Evolutionary conservation across 768 basidiomycete species (phyloP).

Genomic region (Tulasnella sp.): DNA sequence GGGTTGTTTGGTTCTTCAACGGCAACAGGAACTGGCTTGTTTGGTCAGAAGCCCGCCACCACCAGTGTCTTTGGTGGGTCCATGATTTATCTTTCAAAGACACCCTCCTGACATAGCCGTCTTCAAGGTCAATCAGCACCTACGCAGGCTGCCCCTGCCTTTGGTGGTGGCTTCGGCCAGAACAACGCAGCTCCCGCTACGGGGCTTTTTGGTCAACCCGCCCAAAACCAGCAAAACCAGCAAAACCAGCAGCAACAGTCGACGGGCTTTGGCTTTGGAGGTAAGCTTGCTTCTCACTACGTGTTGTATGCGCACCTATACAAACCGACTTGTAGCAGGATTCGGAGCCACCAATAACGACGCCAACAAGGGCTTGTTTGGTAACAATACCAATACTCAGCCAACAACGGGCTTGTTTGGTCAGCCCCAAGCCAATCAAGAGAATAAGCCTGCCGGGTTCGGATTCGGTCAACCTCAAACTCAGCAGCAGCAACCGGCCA

Average conservation of each 20-base stretch:
- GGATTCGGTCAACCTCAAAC: slow-evolving; percentile 6
- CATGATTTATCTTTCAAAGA: background rate
- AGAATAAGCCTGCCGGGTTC: slow-evolving; percentile 8
- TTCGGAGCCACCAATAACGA: slow-evolving; percentile 1
- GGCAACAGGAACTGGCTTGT: slow-evolving; percentile 21
- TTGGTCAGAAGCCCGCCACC: background rate
- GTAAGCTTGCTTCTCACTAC: too few relatives aligned
- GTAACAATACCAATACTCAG: background rate
- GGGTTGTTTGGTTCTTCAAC: slow-evolving; percentile 17
- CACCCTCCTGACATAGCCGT: background rate
- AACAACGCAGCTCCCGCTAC: background rate
- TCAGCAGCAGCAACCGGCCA: slow-evolving; percentile 9
- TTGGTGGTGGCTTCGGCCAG: slow-evolving; percentile 16
- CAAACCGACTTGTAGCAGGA: background rate
- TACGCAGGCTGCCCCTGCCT: slow-evolving; percentile 5
- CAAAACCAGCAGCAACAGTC: slow-evolving; percentile 31
- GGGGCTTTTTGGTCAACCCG: slow-evolving; percentile 29
- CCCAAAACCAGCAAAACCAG: slow-evolving; percentile 23
- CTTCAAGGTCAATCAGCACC: background rate
- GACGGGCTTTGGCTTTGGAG: slow-evolving; percentile 8
- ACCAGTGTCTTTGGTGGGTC: background rate
- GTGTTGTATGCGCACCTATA: too few relatives aligned
- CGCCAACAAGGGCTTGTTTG: background rate
- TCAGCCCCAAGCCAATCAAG: background rate
- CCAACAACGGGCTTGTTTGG: slow-evolving; percentile 1